Evolutionary conservation across 768 basidiomycete species (phyloP), one percentile per base, ranked within the genome.

Genomic region (Hericium alpestre): DNA sequence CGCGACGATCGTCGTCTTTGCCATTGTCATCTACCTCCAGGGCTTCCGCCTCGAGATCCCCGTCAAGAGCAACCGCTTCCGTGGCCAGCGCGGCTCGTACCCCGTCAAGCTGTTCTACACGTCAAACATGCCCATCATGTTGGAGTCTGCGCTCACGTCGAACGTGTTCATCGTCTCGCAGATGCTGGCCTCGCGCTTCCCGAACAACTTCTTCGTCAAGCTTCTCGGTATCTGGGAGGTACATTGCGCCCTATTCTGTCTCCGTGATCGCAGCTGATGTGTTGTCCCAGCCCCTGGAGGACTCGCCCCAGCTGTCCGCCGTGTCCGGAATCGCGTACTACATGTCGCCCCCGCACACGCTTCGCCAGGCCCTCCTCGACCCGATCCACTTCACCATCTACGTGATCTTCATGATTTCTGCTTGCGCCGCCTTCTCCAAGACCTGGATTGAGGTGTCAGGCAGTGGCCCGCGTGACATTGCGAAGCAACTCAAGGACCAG

Each of bases 381-480:
- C 96, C 96, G 1, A 83, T 98, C 65, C 96, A 98, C 75, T 93
- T 92, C 1, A 78, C 79, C 20, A 74, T 96, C 65, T 96, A 97
- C 72, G 84, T 99, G 69, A 71, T 81, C 5, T 98, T 97, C 75
- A 95, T 95, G 75, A 79, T 94, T 58, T 82, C 87, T 38, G 92
- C 93, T 15, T 98, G 94, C 68, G 95, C 96, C 13, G 78, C 97
- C 63, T 99, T 98, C 78, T 94, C 91, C 67, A 98, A 98, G 80
- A 97, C 95, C 0, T 99, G 96, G 95, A 98, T 99, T 62, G 95
- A 98, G 65, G 92, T 98, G 38, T 97, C 93, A 2, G 95, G 96
- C 15, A 89, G 86, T 55, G 93, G 96, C 18, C 96, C 95, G 11
- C 75, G 96, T 49, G 95, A 99, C 65, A 85, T 99, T 56, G 96